Base-by-base conservation (phyloP, 2,329 filamentous ascomycete genomes). In the Ceratocystis diversiconidia region DNA sequence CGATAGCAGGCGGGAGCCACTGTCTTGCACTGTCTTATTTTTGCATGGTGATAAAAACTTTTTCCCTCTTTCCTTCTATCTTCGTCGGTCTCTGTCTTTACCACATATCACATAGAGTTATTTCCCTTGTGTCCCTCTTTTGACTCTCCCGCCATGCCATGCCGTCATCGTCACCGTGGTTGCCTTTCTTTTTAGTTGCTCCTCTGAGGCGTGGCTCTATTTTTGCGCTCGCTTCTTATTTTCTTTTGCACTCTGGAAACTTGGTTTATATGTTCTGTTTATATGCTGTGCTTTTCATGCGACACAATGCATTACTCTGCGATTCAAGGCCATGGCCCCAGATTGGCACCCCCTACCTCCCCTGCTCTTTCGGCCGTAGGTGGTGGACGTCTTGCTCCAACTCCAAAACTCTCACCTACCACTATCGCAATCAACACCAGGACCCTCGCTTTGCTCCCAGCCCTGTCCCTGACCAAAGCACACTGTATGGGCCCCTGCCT, bases 201-300 rank as follows among this genome's bases (percentile, higher is more conserved):
- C 55, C 55, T 59, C 17, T 59, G 55, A n/a, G 55, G 55, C 55
- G 30, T 19, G 30, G 55, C 55, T 59, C 48, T 55, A 30, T 63
- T 52, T 63, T 50, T 7, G 41, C 44, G 10, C 44, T 44, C 44
- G 41, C 43, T 17, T 50, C 28, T 63, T 44, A 32, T 36, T 41
- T 63, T 50, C 32, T 25, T 22, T 8, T 52, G n/a, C 48, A 2
- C 15, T 6, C 48, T 25, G 36, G 3, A 12, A 52, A 25, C 48
- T 25, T 5, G 7, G 48, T 22, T 52, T 52, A 41, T 41, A 41
- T 52, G 48, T 8, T 52, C 48, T 52, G 48, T 52, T 52, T 52
- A 52, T 52, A 41, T 30, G 15, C 2, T 32, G 10, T 17, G 44
- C 5, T 12, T 41, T 63, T 50, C 17, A 44, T 50, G 28, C 44